Evolutionary conservation across 2,329 filamentous ascomycete genomes (phyloP), one percentile per base, ranked within the genome.

Genomic region (Aspergillus fructus): DNA sequence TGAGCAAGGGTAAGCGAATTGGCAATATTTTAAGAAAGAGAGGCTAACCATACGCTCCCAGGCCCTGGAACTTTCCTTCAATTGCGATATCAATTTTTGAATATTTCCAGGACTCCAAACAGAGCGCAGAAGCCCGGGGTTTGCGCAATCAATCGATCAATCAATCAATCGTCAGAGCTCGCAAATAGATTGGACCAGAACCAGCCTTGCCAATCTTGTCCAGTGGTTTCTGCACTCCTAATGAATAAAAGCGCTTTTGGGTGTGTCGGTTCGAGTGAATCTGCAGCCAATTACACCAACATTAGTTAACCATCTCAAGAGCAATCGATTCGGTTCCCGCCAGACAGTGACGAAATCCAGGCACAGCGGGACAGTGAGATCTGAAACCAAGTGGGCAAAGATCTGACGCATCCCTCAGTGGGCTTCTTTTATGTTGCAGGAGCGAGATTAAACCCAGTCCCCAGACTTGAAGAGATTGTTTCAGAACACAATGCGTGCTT

Each of bases 131-230:
- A 52, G 21, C 24, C 23, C 17, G 37, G 12, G 45, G 23, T 34
- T 21, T 17, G 19, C 30, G 49, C 42, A 9, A 19, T 48, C 45
- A 19, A 34, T 47, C 24, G 17, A 12, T 34, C 27, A n/a, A 34
- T 47, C 24, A 30, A 12, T 34, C 27, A 19, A 23, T 39, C 24
- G n/a, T 42, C 19, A 4, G 23, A 40, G 39, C 30, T 30, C 23
- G 33, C 15, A 30, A 62, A 53, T 53, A 42, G 59, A 65, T 61
- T 61, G 63, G 59, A 63, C 58, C 43, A 57, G 63, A 61, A 56
- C 65, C 65, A 64, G 65, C 65, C 64, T 63, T 59, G 58, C 60
- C 62, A 65, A 65, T 65, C 54, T 59, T 61, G 50, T 52, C 43
- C 27, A 45, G 34, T 33, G 48, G 24, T n/a, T 27, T 40, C 42